These are phyloP conservation scores for Auxenochlorella protothecoides DNA, from an alignment of 139 green algal genomes.

Conservation along the genomic window DNA sequence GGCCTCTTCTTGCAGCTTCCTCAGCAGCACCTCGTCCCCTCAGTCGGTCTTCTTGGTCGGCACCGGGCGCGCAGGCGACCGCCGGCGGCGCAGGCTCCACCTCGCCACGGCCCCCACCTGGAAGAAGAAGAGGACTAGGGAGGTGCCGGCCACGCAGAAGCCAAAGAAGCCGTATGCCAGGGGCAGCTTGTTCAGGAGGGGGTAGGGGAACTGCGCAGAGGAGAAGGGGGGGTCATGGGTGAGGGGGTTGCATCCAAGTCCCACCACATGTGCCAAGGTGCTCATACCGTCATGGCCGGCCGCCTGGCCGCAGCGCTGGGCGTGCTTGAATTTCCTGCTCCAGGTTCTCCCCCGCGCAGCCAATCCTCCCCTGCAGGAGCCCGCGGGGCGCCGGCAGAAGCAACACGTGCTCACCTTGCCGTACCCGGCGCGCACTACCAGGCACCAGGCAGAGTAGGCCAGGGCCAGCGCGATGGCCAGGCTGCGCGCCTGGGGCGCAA, in stretches of 20 bases:
- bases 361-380: too few relatives aligned
- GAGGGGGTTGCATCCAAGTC: not conserved
- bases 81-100: too few relatives aligned
- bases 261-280: too few relatives aligned
- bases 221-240: slow-evolving; percentile 3
- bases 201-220: slow-evolving; percentile 42
- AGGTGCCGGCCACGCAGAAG: slow-evolving; percentile 13
- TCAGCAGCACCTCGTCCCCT: too few relatives aligned
- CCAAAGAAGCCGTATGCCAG: slow-evolving; percentile 19
- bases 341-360: too few relatives aligned
- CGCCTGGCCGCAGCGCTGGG: too few relatives aligned
- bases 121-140: slow-evolving; percentile 18
- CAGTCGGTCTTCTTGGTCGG: too few relatives aligned
- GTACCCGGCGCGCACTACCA: slow-evolving; percentile 25
- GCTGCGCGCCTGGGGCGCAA: slow-evolving; percentile 20
- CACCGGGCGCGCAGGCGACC: too few relatives aligned
- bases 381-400: too few relatives aligned
- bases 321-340: too few relatives aligned
- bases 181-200: slow-evolving; percentile 54
- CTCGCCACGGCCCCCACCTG: slow-evolving; percentile 17
- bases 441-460: slow-evolving; percentile 26
- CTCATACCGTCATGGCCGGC: too few relatives aligned
- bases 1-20: too few relatives aligned
- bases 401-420: slow-evolving; percentile 12
- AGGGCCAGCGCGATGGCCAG: slow-evolving; percentile 21